Evolutionary conservation across 495 filamentous ascomycete species (phyloP).

Genomic region (Beverwykella pulmonaria): DNA sequence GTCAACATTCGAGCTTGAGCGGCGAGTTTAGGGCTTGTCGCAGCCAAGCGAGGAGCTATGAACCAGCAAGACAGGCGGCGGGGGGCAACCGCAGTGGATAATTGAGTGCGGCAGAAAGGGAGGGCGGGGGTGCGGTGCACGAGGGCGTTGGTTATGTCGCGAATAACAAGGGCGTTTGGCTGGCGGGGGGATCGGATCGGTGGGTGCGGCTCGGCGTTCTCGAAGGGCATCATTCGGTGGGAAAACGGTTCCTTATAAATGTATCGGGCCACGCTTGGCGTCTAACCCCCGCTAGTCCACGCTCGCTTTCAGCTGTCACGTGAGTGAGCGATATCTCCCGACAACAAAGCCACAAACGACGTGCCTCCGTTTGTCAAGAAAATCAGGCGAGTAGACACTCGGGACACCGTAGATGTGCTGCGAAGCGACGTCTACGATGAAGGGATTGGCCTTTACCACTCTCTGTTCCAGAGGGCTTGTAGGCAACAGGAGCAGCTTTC

Average conservation of each 20-base stretch:
- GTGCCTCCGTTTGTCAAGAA: neutral
- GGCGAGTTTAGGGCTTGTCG: neutral
- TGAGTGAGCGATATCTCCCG: neutral
- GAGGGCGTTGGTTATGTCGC: neutral
- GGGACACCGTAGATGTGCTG: neutral
- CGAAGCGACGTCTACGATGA: no score
- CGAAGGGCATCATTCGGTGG: neutral
- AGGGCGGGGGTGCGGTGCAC: neutral
- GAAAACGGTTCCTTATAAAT: neutral
- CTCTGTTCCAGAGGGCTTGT: no score
- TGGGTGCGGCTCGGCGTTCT: neutral
- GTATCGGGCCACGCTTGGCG: neutral
- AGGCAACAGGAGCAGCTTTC: no score
- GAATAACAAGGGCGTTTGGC: neutral
- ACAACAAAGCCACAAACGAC: neutral
- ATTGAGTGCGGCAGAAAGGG: neutral
- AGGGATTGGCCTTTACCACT: no score
- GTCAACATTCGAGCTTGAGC: conserved; percentile 27
- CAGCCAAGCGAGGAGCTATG: conserved; percentile 11
- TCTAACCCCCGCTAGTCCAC: no score
- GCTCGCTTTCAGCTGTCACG: neutral
- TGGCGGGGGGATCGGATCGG: neutral
- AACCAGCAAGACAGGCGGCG: neutral
- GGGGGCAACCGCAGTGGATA: neutral
- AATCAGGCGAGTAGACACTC: neutral